Conservation (phyloP, 495 filamentous ascomycete species). For the Extremus antarcticus region DNA sequence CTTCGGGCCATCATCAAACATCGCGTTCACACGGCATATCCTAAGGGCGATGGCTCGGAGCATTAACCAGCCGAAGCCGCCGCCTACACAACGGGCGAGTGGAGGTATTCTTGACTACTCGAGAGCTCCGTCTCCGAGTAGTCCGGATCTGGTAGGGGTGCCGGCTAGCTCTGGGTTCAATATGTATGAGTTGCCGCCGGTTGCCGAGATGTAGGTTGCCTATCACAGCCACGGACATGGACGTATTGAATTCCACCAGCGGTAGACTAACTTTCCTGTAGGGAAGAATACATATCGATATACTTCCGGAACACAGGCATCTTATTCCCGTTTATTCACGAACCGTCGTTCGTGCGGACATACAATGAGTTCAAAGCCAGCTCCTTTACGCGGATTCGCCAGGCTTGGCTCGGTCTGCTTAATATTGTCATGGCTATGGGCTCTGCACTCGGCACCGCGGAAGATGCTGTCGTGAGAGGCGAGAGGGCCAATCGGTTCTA, state of each 20-base stretch:
- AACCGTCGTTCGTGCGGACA: background rate
- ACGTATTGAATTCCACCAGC: no score
- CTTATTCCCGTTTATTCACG: background rate
- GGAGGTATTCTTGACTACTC: background rate
- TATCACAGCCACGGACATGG: no score
- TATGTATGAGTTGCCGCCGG: background rate
- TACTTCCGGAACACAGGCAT: background rate
- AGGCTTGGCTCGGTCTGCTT: background rate
- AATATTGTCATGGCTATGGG: background rate
- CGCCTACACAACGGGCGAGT: background rate
- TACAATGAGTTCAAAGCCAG: background rate
- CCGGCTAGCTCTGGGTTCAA: background rate
- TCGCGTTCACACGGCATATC: background rate
- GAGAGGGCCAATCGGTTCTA: background rate
- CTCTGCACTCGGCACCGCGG: background rate
- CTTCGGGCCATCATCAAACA: background rate
- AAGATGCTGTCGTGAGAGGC: background rate
- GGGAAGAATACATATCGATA: background rate
- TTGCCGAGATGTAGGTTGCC: background rate
- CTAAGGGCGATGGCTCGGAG: background rate
- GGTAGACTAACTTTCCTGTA: background rate
- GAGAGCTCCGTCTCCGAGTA: background rate
- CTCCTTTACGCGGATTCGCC: background rate
- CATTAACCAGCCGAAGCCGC: background rate
- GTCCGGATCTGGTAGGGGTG: background rate